Base-by-base conservation (phyloP, 305 asterid species). In the Fraxinus sp. region DNA sequence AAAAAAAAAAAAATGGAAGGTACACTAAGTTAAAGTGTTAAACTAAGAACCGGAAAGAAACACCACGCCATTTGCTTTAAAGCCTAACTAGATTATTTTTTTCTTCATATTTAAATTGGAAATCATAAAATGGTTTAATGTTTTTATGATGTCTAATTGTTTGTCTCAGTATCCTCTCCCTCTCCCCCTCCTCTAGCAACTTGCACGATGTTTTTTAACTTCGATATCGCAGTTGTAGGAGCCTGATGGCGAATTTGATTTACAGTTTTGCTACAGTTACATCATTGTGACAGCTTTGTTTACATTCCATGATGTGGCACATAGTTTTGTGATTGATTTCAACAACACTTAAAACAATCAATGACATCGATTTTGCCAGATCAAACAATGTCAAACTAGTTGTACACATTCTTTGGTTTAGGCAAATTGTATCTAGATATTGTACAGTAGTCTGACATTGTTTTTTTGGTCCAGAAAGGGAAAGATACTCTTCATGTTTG, bases 401-500 rank as follows among this genome's bases (percentile, higher is more conserved):
- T 39, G 49, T 39, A 39, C 49, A 37, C 41, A 36, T n/a, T n/a
- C n/a, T 39, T 41, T 41, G 14, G 49, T 41, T 41, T 41, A 41
- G 22, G 52, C 20, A 44, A 7, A 55, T 46, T 14, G 28, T 26
- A 26, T 26, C 74, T 10, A 11, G 46, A 7, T 24, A 5, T 44
- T 26, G 4, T 73, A 46, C n/a, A 13, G 3, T 64, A 10, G 24
- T 35, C 62, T 79, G 8, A 28, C 18, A 66, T 73, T 81, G 77
- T 72, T 85, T 55, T 66, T 81, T 22, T 22, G 77, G 35, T 30
- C 81, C 8, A 9, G 78, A 66, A 26, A 41, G 39, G 71, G 66
- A 75, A 57, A 78, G 55, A 79, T 46, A 28, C 37, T 62, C 84
- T 78, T 52, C 74, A 22, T 81, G 79, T 0, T 84, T 49, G 85